These are phyloP conservation scores for Pisolithus thermaeus DNA, from an alignment of 1,284 basidiomycete species.

Conservation along the genomic window DNA sequence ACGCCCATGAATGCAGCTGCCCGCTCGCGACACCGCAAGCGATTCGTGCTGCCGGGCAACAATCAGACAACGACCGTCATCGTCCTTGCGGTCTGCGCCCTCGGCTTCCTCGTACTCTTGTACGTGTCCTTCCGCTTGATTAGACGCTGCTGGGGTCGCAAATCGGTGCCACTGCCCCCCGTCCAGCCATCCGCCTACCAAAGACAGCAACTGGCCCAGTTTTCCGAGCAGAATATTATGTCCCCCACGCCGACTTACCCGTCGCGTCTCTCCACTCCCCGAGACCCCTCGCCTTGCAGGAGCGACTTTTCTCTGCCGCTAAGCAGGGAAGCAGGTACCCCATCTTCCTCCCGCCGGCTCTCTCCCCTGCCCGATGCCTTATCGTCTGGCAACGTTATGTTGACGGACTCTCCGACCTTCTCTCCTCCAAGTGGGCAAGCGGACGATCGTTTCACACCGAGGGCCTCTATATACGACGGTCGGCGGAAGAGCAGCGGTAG, in stretches of 20 bases:
- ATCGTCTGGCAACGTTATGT: neutral
- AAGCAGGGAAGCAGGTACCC: neutral
- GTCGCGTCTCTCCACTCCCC: neutral
- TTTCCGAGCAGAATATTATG: constrained; percentile 10
- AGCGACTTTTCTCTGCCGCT: constrained; percentile 4
- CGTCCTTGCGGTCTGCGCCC: constrained; percentile 37
- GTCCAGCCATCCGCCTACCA: constrained; percentile 55
- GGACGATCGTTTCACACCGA: neutral
- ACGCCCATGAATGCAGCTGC: constrained; percentile 15
- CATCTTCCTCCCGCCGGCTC: neutral
- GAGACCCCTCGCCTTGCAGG: constrained; percentile 2
- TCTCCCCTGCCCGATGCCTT: constrained; percentile 2
- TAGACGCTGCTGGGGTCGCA: constrained; percentile 27
- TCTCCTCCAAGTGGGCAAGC: neutral
- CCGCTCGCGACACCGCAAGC: constrained; percentile 1
- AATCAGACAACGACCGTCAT: constrained; percentile 39
- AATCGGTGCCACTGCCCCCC: constrained; percentile 47
- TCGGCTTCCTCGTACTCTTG: constrained; percentile 35
- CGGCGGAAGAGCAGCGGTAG: constrained; percentile 3
- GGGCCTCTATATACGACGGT: neutral
- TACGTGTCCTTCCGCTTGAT: constrained; percentile 36
- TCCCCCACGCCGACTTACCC: neutral
- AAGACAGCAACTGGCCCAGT: constrained; percentile 39
- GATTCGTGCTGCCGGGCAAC: neutral
- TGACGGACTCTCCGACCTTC: neutral